Evolutionary conservation across 192 early-diverging fungal species (phyloP).

Genomic region (Gaertneriomyces sp.): DNA sequence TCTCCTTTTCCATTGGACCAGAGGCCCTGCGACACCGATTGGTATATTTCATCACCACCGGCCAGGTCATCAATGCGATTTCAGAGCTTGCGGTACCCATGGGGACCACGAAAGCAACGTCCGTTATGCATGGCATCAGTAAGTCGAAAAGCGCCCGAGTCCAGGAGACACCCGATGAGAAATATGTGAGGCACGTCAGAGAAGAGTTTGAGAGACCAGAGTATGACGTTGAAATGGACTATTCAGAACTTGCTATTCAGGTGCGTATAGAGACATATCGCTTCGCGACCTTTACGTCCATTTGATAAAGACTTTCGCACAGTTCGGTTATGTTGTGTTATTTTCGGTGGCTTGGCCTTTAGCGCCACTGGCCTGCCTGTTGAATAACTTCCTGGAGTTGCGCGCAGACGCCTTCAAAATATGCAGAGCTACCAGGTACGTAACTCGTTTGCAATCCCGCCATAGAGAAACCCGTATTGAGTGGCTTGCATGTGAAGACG

Average conservation of each 20-base stretch:
- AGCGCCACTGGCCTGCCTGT: constrained; percentile 70
- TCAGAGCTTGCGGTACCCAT: constrained; percentile 76
- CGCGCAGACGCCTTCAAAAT: constrained; percentile 90
- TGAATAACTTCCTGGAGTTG: constrained; percentile 92
- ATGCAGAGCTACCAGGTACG: constrained; percentile 46
- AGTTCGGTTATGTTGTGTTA: constrained; percentile 83
- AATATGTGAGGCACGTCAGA: constrained; percentile 52
- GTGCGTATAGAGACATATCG: constrained; percentile 27
- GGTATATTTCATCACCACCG: constrained; percentile 77
- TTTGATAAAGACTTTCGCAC: background rate
- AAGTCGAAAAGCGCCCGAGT: constrained; percentile 33
- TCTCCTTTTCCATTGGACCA: constrained; percentile 43
- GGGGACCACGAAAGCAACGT: constrained; percentile 31
- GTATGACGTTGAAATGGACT: constrained; percentile 85
- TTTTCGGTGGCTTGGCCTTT: constrained; percentile 86
- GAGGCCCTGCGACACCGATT: constrained; percentile 56
- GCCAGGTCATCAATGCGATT: constrained; percentile 71
- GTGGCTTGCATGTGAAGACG: constrained; percentile 55
- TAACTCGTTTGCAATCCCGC: background rate
- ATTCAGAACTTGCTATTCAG: constrained; percentile 90
- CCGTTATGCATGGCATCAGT: constrained; percentile 14
- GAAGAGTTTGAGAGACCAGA: constrained; percentile 62
- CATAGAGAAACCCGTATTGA: constrained; percentile 3
- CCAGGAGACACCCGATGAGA: constrained; percentile 34
- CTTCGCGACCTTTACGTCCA: background rate